Percentiles rank a stretch among this genome's conserved stretches.
phyloP scores from a whole-genome alignment of 192 early-diverging fungal species.

The Backusella luteola region DNA sequence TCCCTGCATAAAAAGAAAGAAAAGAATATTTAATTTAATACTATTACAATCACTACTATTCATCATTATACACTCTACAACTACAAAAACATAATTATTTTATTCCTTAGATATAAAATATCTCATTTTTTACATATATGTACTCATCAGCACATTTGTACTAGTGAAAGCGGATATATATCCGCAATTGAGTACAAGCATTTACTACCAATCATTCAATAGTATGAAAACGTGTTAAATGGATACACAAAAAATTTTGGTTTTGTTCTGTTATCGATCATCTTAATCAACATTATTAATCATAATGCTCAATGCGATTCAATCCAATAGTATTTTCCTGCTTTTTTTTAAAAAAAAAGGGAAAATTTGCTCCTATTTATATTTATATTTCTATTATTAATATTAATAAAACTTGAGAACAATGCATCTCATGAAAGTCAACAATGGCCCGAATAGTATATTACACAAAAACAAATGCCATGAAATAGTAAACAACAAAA shows the following conservation, averaged over 20 bases:
- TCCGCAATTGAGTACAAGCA: not conserved
- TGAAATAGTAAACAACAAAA: too few relatives aligned
- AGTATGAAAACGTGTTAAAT: not conserved
- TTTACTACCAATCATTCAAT: conserved; percentile 2
- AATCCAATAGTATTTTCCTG: not conserved
- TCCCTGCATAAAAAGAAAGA: not conserved
- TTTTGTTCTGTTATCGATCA: conserved; percentile 84
- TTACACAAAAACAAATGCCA: too few relatives aligned
- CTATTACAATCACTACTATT: not conserved
- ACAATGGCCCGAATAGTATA: too few relatives aligned
- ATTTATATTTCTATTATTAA: too few relatives aligned
- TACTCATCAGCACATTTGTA: not conserved
- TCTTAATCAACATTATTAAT: conserved; percentile 66
- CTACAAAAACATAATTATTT: conserved; percentile 9
- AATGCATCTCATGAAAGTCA: too few relatives aligned
- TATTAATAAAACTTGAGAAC: too few relatives aligned
- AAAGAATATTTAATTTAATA: not conserved
- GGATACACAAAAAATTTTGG: conserved; percentile 1
- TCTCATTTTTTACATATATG: not conserved
- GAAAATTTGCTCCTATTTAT: too few relatives aligned
- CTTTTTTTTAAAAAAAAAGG: too few relatives aligned
- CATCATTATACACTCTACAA: not conserved
- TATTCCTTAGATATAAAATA: not conserved
- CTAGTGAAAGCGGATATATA: not conserved
- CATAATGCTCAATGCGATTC: conserved; percentile 58